phyloP scores from a whole-genome alignment of 805 yeast species.

The Ogataea neopini region DNA sequence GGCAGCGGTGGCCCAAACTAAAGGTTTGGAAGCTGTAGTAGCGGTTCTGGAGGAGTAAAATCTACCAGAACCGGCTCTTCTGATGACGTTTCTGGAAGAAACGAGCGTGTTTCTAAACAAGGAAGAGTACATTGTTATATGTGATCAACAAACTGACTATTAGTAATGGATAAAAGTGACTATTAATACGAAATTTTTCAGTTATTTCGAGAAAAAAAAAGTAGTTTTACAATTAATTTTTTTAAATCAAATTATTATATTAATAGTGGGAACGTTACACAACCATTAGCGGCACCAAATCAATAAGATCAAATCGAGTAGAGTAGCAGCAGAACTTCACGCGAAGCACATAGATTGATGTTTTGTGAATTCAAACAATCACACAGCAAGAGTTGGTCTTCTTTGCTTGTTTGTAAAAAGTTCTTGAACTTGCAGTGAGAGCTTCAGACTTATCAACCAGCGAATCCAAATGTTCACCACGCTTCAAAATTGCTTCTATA shows the following conservation, averaged over 20 bases:
- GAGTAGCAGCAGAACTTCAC: no score
- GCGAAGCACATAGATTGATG: no score
- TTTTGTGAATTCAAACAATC: conserved; percentile 46
- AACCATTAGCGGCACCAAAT: conserved; percentile 3
- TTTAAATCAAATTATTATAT: conserved; percentile 1
- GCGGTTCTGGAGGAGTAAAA: conserved; percentile 1
- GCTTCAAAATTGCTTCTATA: conserved; percentile 87
- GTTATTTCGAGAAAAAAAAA: not conserved
- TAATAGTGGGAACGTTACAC: conserved; percentile 1
- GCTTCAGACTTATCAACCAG: conserved; percentile 96
- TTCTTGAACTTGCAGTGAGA: conserved; percentile 79
- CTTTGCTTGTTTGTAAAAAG: conserved; percentile 97
- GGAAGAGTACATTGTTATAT: conserved; percentile 4
- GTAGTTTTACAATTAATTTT: not conserved
- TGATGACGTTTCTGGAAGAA: conserved; percentile 6
- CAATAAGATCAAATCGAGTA: not conserved
- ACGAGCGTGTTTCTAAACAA: conserved; percentile 1
- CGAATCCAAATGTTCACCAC: conserved; percentile 95
- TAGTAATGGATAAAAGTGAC: not conserved
- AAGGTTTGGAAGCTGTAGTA: not conserved
- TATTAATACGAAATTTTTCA: not conserved
- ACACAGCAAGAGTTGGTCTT: conserved; percentile 90
- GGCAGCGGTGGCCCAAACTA: conserved; percentile 5
- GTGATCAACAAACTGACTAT: no score
- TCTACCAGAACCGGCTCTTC: conserved; percentile 7